Percentiles rank a stretch among this genome's conserved stretches.
Conservation (phyloP, 768 basidiomycete genomes). For the Naganishia vishniacii region DNA sequence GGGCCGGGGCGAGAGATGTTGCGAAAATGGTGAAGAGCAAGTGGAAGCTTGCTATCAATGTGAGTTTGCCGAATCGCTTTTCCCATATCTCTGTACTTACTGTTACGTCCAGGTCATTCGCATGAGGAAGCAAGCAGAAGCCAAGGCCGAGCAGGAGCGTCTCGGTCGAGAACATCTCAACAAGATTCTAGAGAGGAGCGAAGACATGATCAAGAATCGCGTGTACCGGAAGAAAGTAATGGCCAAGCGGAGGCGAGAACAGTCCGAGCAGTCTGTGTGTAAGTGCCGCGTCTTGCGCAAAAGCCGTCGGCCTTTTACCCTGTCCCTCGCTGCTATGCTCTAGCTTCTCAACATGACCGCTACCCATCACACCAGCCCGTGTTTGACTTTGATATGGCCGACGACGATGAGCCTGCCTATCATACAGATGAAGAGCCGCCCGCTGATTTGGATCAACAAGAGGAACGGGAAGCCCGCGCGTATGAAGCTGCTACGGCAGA, state of each 20-base stretch:
- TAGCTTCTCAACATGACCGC: too few relatives aligned
- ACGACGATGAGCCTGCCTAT: conserved; percentile 27
- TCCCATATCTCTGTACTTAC: background rate
- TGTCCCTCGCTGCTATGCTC: background rate
- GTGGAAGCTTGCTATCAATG: conserved; percentile 76
- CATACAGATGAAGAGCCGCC: conserved; percentile 27
- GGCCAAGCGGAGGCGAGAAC: conserved; percentile 47
- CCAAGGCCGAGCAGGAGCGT: conserved; percentile 70
- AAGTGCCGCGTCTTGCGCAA: background rate
- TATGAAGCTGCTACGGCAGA: conserved; percentile 43
- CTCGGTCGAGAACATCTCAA: conserved; percentile 80
- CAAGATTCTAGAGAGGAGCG: conserved; percentile 82
- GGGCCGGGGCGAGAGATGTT: conserved; percentile 65
- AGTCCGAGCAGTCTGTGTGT: background rate
- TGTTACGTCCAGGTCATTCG: conserved; percentile 31
- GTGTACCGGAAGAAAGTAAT: conserved; percentile 59
- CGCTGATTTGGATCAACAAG: conserved; percentile 11
- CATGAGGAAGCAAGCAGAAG: conserved; percentile 54
- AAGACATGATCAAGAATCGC: conserved; percentile 77
- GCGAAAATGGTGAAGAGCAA: conserved; percentile 65
- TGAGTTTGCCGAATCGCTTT: conserved; percentile 20
- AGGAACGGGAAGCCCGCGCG: conserved; percentile 36
- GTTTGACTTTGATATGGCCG: background rate
- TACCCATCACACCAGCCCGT: background rate
- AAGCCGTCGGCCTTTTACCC: background rate